phyloP scores from a whole-genome alignment of 306 rosid species.

The Biancaea sappan region DNA sequence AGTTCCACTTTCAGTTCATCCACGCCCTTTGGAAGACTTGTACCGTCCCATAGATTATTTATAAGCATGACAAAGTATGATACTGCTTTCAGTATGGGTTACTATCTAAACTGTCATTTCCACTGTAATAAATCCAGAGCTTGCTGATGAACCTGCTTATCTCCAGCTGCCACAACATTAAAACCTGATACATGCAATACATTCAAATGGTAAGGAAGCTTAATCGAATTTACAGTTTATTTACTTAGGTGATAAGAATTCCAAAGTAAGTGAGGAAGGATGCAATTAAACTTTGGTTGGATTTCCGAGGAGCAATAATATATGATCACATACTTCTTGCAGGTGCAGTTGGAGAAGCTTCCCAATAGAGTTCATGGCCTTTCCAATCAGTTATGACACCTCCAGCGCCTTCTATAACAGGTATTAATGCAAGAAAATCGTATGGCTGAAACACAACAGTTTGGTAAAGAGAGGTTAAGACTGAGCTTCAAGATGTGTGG shows the following conservation, averaged over 20 bases:
- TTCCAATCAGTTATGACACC: slow-evolving; percentile 96
- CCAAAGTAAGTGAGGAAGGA: neutral
- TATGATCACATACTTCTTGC: slow-evolving; percentile 57
- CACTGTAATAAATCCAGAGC: slow-evolving; percentile 71
- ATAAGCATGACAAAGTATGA: neutral
- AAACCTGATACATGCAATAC: slow-evolving; percentile 56
- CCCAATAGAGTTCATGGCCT: slow-evolving; percentile 81
- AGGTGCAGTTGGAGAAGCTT: slow-evolving; percentile 71
- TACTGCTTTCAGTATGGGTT: neutral
- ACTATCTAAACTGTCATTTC: slow-evolving; percentile 44
- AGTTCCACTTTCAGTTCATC: neutral
- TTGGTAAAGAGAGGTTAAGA: neutral
- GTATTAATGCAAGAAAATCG: slow-evolving; percentile 85
- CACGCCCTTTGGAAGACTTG: slow-evolving; percentile 15
- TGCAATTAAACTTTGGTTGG: neutral
- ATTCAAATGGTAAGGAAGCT: slow-evolving; percentile 9
- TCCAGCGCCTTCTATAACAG: slow-evolving; percentile 93
- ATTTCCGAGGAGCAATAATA: neutral
- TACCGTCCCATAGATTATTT: slow-evolving; percentile 15
- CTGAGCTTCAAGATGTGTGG: neutral
- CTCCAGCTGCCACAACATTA: slow-evolving; percentile 90
- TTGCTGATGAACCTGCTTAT: slow-evolving; percentile 72
- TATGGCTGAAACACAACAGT: slow-evolving; percentile 69
- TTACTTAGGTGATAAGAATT: slow-evolving; percentile 23
- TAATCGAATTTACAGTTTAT: neutral